Evolutionary conservation across 305 asterid genomes (phyloP), one percentile per base, ranked within the genome.

Genomic region (Striga hermonthica): DNA sequence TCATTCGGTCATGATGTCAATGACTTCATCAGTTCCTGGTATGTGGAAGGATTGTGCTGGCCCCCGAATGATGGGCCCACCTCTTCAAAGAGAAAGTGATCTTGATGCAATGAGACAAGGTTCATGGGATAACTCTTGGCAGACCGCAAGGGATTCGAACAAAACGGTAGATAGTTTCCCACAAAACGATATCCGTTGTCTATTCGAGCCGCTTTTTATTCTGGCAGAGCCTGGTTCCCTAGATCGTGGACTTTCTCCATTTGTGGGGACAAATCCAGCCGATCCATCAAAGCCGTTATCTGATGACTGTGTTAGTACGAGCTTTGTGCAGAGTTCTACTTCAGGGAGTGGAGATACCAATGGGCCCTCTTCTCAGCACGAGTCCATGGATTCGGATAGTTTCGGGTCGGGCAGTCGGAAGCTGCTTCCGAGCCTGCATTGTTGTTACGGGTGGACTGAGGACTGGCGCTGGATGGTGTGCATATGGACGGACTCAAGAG

Each of bases 391-490:
- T 72, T 73, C 90, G 8, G 98, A 91, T 82, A 81, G 89, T 62
- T 80, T 81, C 73, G 87, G 86, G 47, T 74, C 95, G 72, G 84
- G 87, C 68, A 83, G 79, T 78, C 96, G 80, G 62, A 91, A 84
- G 83, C 66, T 87, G 69, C 84, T 84, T 62, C 95, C 99, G 34
- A 87, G 95, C 74, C 79, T 94, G 77, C 99, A 94, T 79, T 94
- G 99, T 79, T 91, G 99, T 82, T 94, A 94, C 81, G 99, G 97
- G 60, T 94, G 99, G 99, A 91, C 98, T 60, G 99, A 94, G 76
- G 99, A 94, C 85, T 94, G 99, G 99, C 97, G 98, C 55, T 94
- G 99, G 98, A 78, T 94, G 86, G 95, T 91, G 60, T 89, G 92
- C 81, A 75, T 94, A 69, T 94, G 99, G 99, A 94, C 99, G 39